A percentile compares a stretch with the other conserved stretches of the same genome.
These are phyloP conservation scores for Leccinum griseonigrum DNA, from an alignment of 1,284 basidiomycete genomes.

Conservation along the genomic window DNA sequence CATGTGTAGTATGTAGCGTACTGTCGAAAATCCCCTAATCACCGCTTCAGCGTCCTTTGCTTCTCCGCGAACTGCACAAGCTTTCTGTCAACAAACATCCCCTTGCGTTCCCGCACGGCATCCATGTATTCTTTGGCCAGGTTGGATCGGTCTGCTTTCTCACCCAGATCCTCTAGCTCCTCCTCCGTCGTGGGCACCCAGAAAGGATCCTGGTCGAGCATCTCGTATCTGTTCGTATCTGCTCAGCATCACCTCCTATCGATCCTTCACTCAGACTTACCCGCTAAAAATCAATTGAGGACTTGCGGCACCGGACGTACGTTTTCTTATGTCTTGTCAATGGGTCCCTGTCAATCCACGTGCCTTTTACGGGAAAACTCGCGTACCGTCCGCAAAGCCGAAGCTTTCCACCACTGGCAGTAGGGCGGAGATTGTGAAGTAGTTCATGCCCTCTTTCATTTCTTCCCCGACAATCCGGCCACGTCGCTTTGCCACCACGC, in stretches of 20 bases:
- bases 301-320: slow-evolving; percentile 94
- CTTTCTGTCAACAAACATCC: slow-evolving; percentile 93
- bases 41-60: slow-evolving; percentile 93
- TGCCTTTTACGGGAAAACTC: neutral
- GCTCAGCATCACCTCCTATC: slow-evolving; percentile 18
- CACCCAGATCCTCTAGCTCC: slow-evolving; percentile 95
- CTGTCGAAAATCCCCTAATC: slow-evolving; percentile 4
- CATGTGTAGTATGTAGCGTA: neutral
- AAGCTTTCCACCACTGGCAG: slow-evolving; percentile 98
- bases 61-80: slow-evolving; percentile 95
- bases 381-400: slow-evolving; percentile 90
- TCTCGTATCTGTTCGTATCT: slow-evolving; percentile 62
- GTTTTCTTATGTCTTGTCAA: slow-evolving; percentile 80
- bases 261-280: slow-evolving; percentile 39
- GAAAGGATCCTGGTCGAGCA: slow-evolving; percentile 93
- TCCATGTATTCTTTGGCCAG: slow-evolving; percentile 97
- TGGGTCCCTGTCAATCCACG: slow-evolving; percentile 8
- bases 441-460: slow-evolving; percentile 97
- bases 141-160: slow-evolving; percentile 92
- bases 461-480: slow-evolving; percentile 95
- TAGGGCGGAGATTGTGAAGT: slow-evolving; percentile 89
- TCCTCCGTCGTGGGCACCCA: slow-evolving; percentile 99
- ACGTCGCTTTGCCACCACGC: slow-evolving; percentile 86
- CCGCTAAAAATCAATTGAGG: slow-evolving; percentile 97
- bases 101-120: slow-evolving; percentile 85